A percentile compares a stretch with the other conserved stretches of the same genome.
Evolutionary conservation across 1,284 basidiomycete genomes (phyloP).

Genomic region (Rhizoctonia solani): DNA sequence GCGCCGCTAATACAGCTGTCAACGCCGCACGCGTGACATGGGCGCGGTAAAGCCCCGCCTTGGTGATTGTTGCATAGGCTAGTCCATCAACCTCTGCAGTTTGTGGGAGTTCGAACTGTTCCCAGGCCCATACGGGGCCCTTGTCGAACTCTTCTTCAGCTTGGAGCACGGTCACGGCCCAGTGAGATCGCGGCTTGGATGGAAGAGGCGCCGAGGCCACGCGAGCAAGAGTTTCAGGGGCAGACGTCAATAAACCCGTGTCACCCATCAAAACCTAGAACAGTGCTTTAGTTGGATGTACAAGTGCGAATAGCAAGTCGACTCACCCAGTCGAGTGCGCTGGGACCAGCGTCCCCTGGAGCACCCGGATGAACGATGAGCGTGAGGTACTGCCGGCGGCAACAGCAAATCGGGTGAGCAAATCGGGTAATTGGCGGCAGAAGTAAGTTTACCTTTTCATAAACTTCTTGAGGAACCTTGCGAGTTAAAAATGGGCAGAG

Average conservation of each 20-base stretch:
- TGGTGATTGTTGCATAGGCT: conserved; percentile 43
- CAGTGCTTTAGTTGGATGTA: background rate
- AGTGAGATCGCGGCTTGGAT: conserved; percentile 45
- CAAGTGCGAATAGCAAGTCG: background rate
- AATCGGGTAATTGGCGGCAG: background rate
- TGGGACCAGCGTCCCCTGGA: conserved; percentile 52
- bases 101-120: conserved; percentile 48
- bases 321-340: conserved; percentile 50
- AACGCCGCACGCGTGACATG: conserved; percentile 48
- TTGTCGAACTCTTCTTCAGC: conserved; percentile 51
- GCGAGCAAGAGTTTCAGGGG: conserved; percentile 43
- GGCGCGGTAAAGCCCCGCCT: conserved; percentile 50
- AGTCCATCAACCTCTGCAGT: conserved; percentile 1
- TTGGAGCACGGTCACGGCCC: conserved; percentile 51
- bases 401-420: background rate
- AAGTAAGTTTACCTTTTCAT: conserved; percentile 42
- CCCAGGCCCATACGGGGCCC: conserved; percentile 53
- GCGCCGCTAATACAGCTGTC: conserved; percentile 46
- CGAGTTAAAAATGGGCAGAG: conserved; percentile 52
- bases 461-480: conserved; percentile 48
- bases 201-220: conserved; percentile 41
- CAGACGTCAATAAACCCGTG: conserved; percentile 44
- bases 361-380: conserved; percentile 53
- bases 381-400: conserved; percentile 46
- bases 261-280: conserved; percentile 48